Base-by-base conservation (phyloP, 2,329 filamentous ascomycete genomes). In the Aspergillus sp. region DNA sequence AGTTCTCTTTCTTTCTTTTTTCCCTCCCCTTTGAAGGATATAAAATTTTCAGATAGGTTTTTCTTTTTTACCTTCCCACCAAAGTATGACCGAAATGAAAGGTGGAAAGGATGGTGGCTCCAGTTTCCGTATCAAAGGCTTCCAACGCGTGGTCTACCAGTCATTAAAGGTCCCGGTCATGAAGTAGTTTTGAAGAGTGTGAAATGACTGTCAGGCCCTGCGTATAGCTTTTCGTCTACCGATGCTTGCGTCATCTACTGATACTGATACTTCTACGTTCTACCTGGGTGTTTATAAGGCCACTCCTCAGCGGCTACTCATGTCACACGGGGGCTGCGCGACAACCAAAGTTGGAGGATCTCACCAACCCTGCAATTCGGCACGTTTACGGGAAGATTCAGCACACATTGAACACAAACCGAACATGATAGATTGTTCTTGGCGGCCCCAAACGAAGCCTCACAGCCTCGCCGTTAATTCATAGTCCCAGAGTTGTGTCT, bases 1-100 rank as follows among this genome's bases (percentile, higher is more conserved):
- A 51, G 22, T n/a, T 22, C 15, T 13, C 30, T 57, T 45, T 24
- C 12, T 52, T 56, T 45, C 15, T 48, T 47, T 44, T 56, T 58
- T 3, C 48, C 51, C 40, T 44, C 48, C 44, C n/a, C 20, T 42
- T 48, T 52, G 27, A 30, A 8, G 4, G 27, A 9, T 30, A 9
- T 30, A 30, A 37, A 34, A 37, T 11, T 44, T 34, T 37, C 30
- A 24, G 8, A n/a, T 42, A 40, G 17, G 7, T 34, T 46, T n/a
- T 44, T n/a, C 20, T n/a, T n/a, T 46, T 34, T 19, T 48, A 42
- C 19, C 19, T 9, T 40, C 17, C 9, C 9, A 15, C 17, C 19
- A 42, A 19, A 42, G n/a, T 22, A 30, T 46, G 44, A 46, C 44
- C 22, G 22, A 46, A 46, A 46, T n/a, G 24, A 46, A 46, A 46